phyloP scores from a whole-genome alignment of 192 early-diverging fungal genomes.

The Diversispora epigaea region DNA sequence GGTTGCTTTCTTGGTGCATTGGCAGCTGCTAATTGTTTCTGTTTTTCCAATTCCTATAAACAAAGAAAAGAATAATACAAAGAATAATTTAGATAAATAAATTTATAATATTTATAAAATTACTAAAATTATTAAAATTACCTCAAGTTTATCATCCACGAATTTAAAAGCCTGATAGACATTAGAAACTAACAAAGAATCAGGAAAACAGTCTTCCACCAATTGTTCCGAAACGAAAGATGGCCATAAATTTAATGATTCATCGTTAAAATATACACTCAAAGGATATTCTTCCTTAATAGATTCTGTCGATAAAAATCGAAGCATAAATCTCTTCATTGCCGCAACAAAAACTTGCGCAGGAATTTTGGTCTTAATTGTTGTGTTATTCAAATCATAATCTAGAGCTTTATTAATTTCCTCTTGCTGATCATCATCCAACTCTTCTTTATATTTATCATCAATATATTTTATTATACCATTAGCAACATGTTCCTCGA shows the following conservation, averaged over 20 bases:
- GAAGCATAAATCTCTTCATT: conserved; percentile 30
- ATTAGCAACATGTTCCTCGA: conserved; percentile 27
- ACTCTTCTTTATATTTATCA: conserved; percentile 20
- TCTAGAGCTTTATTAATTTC: not conserved
- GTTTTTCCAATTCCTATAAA: no score
- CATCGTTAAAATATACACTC: not conserved
- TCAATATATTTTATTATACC: conserved; percentile 7
- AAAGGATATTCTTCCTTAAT: not conserved
- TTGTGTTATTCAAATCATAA: not conserved
- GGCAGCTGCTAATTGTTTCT: no score
- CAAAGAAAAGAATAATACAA: no score
- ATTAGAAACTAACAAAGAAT: conserved; percentile 4
- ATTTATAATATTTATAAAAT: no score
- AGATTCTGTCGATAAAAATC: conserved; percentile 12
- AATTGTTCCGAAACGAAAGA: not conserved
- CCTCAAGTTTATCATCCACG: not conserved
- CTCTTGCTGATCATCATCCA: not conserved
- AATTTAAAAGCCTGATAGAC: conserved; percentile 7
- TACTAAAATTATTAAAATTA: not conserved
- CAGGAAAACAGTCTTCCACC: conserved; percentile 7
- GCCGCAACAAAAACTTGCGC: conserved; percentile 24
- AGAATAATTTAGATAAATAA: no score
- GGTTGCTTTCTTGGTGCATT: no score
- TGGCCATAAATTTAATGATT: conserved; percentile 18
- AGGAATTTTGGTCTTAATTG: conserved; percentile 10